phyloP scores from a whole-genome alignment of 441 rosid species.

The Aquilaria agallochum region DNA sequence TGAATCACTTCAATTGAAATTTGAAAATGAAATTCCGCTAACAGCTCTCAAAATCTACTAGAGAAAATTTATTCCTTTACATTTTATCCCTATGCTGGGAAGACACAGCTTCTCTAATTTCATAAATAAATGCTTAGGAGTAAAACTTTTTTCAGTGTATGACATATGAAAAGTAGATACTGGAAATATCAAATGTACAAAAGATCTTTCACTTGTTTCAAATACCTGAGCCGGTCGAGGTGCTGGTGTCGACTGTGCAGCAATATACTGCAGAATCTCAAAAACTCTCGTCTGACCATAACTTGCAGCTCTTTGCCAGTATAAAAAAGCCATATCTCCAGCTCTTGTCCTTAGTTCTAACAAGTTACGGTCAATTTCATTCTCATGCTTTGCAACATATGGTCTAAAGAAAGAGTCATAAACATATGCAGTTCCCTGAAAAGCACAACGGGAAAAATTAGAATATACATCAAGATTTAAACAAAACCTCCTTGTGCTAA shows the following conservation, averaged over 20 bases:
- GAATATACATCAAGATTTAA: conserved; percentile 5
- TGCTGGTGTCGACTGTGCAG: conserved; percentile 67
- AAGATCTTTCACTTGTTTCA: neutral
- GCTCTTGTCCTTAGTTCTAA: conserved; percentile 78
- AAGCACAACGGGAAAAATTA: conserved; percentile 11
- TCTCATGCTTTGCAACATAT: conserved; percentile 84
- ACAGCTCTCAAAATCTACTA: no score
- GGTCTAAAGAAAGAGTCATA: conserved; percentile 94
- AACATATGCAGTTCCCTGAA: conserved; percentile 87
- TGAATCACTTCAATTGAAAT: no score
- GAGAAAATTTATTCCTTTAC: no score
- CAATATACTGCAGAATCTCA: conserved; percentile 71
- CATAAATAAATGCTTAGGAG: no score
- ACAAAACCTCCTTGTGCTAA: neutral
- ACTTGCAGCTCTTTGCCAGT: conserved; percentile 78
- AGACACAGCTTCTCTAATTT: no score
- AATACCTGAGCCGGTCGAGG: conserved; percentile 63
- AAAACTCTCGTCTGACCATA: conserved; percentile 80
- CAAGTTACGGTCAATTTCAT: conserved; percentile 87
- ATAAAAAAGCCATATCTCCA: conserved; percentile 71
- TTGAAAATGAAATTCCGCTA: no score
- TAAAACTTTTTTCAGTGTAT: no score
- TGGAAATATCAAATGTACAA: no score
- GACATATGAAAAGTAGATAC: no score
- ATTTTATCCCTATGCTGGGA: no score